Evolutionary conservation across 73 alveolate genomes (phyloP).

Genomic region (Blepharisma stoltei): DNA sequence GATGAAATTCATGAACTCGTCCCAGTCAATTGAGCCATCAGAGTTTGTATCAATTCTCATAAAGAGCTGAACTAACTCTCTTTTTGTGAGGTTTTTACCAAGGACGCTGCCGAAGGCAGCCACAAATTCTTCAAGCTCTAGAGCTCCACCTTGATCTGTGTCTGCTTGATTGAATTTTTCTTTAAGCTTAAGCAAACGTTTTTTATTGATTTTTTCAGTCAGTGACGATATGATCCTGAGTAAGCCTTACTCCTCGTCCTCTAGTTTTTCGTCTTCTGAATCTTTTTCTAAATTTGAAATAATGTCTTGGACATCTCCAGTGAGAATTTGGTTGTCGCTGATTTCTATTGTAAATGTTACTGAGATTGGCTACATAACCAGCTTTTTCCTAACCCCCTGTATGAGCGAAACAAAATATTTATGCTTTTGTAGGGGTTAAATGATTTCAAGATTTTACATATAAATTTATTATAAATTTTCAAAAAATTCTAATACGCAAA

Average conservation of each 20-base stretch:
- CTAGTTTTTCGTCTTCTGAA: slow-evolving; percentile 16
- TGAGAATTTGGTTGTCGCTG: slow-evolving; percentile 26
- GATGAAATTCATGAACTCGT: slow-evolving; percentile 73
- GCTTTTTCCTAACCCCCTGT: slow-evolving; percentile 34
- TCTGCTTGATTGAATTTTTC: slow-evolving; percentile 69
- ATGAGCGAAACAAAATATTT: no score
- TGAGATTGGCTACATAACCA: slow-evolving; percentile 23
- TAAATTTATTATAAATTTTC: no score
- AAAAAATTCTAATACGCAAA: no score
- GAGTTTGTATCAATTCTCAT: slow-evolving; percentile 79
- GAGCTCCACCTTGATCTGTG: slow-evolving; percentile 74
- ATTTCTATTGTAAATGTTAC: slow-evolving; percentile 11
- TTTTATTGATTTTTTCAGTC: slow-evolving; percentile 56
- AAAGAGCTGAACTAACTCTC: slow-evolving; percentile 57
- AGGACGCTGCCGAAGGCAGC: slow-evolving; percentile 71
- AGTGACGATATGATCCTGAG: slow-evolving; percentile 8
- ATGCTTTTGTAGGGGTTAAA: no score
- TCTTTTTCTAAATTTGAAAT: not conserved
- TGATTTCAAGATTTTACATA: no score
- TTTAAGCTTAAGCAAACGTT: slow-evolving; percentile 64
- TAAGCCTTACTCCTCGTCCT: slow-evolving; percentile 19
- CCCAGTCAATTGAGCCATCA: slow-evolving; percentile 71
- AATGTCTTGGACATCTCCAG: not conserved
- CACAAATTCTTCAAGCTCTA: slow-evolving; percentile 59
- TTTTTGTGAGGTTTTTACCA: slow-evolving; percentile 59